Percentiles rank a stretch among this genome's conserved stretches.
Conservation (phyloP, 2,329 filamentous ascomycete species). For the Chaetomiaceae sp. region DNA sequence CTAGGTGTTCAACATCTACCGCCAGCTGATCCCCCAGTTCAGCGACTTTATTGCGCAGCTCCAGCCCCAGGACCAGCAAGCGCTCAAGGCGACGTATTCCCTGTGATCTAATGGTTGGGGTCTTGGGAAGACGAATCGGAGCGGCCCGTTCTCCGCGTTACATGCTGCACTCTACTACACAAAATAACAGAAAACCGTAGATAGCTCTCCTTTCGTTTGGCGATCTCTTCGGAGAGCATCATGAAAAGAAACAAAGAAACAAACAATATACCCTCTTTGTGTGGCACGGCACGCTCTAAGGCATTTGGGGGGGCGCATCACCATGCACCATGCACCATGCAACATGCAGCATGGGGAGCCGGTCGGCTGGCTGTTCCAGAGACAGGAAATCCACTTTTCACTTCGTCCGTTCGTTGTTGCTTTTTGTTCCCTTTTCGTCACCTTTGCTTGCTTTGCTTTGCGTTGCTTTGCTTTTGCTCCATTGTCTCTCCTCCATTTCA, state of each 20-base stretch:
- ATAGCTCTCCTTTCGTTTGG: slow-evolving; percentile 8
- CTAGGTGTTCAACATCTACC: slow-evolving; percentile 54
- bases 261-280: not conserved
- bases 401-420: not conserved
- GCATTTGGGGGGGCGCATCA: not conserved
- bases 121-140: no score
- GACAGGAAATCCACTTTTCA: no score
- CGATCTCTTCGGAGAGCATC: no score
- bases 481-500: no score
- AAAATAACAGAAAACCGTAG: no score
- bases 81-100: slow-evolving; percentile 45
- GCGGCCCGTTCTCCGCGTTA: no score
- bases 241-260: not conserved
- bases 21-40: slow-evolving; percentile 57
- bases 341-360: no score
- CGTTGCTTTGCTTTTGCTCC: no score
- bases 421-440: not conserved
- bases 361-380: no score
- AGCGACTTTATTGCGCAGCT: slow-evolving; percentile 51
- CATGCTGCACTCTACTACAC: no score
- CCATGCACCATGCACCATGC: no score
- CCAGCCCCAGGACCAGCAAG: slow-evolving; percentile 46
- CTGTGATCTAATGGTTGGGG: slow-evolving; percentile 32
- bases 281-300: not conserved
- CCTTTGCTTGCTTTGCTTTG: no score